Percentiles rank a stretch among this genome's conserved stretches.
These are phyloP conservation scores for Colletotrichum shisoi DNA, from an alignment of 2,329 filamentous ascomycete genomes.

Conservation along the genomic window DNA sequence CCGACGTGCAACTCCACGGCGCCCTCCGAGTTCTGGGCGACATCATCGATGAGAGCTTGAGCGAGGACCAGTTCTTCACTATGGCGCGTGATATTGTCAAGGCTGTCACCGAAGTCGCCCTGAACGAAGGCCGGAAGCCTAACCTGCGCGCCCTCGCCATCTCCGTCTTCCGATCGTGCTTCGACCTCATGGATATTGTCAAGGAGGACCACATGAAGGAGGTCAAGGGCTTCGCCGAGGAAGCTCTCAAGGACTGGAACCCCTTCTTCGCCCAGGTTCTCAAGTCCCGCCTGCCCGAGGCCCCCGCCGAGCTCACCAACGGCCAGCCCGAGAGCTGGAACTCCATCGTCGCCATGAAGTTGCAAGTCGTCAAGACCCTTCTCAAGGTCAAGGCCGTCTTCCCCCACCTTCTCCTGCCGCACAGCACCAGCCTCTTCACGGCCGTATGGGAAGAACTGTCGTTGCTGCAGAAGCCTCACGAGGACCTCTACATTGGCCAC, in stretches of 20 bases:
- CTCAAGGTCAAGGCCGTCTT: slow-evolving; percentile 88
- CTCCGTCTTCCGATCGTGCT: slow-evolving; percentile 87
- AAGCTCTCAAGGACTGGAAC: slow-evolving; percentile 83
- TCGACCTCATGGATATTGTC: slow-evolving; percentile 96
- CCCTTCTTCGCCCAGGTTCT: slow-evolving; percentile 86
- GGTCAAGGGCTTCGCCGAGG: slow-evolving; percentile 88
- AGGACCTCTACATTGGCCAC: slow-evolving; percentile 83
- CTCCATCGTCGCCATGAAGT: slow-evolving; percentile 83
- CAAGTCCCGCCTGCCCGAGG: slow-evolving; percentile 76
- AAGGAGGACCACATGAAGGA: slow-evolving; percentile 89
- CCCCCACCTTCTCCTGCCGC: slow-evolving; percentile 78
- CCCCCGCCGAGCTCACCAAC: slow-evolving; percentile 58
- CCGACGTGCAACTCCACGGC: slow-evolving; percentile 83
- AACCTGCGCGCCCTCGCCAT: slow-evolving; percentile 84
- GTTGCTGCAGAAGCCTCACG: slow-evolving; percentile 74
- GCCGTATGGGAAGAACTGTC: slow-evolving; percentile 89
- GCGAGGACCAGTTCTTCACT: slow-evolving; percentile 92
- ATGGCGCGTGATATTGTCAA: slow-evolving; percentile 87
- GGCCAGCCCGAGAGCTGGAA: slow-evolving; percentile 76
- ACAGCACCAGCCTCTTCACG: slow-evolving; percentile 83
- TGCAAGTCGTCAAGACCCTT: slow-evolving; percentile 91
- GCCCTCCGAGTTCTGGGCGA: slow-evolving; percentile 87
- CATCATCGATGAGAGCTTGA: slow-evolving; percentile 91
- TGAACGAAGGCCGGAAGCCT: slow-evolving; percentile 76
- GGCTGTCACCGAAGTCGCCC: slow-evolving; percentile 81